phyloP scores from a whole-genome alignment of 2,329 filamentous ascomycete genomes.

The Fusarium irregulare region DNA sequence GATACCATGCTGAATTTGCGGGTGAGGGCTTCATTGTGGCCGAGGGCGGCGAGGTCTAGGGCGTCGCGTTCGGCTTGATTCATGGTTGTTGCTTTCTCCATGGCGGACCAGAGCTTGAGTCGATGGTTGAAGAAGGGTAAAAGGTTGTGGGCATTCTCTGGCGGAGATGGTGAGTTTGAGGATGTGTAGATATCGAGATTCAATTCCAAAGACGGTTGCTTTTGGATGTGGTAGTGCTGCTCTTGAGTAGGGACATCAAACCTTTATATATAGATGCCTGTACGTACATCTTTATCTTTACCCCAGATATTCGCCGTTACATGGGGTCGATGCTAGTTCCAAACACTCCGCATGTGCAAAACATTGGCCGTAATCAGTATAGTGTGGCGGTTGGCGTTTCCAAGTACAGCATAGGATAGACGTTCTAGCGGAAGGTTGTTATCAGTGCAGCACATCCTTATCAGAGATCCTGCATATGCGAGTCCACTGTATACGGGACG shows the following conservation, averaged over 20 bases:
- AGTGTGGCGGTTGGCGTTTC: slow-evolving; percentile 16
- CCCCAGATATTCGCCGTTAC: slow-evolving; percentile 17
- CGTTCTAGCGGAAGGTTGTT: background rate
- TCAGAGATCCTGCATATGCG: background rate
- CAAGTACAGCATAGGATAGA: slow-evolving; percentile 8
- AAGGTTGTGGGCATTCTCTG: slow-evolving; percentile 38
- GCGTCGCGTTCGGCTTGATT: slow-evolving; percentile 39
- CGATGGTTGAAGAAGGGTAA: slow-evolving; percentile 18
- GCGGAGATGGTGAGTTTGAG: too few relatives aligned
- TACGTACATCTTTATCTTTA: slow-evolving; percentile 24
- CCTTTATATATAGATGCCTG: slow-evolving; percentile 21
- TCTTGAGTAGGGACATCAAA: background rate
- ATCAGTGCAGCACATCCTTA: slow-evolving; percentile 4
- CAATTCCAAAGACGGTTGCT: too few relatives aligned
- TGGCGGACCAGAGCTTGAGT: slow-evolving; percentile 39
- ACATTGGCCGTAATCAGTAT: slow-evolving; percentile 30
- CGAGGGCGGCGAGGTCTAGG: slow-evolving; percentile 53
- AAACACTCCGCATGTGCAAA: slow-evolving; percentile 30
- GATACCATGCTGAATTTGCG: slow-evolving; percentile 64
- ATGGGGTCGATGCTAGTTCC: background rate
- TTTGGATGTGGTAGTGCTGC: too few relatives aligned
- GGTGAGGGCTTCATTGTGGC: slow-evolving; percentile 52
- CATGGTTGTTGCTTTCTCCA: slow-evolving; percentile 38
- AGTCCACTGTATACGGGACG: background rate
- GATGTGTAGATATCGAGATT: too few relatives aligned